Evolutionary conservation across 23 red algal species (phyloP), one percentile per base, ranked within the genome.

Genomic region (Chondrus crispus): DNA sequence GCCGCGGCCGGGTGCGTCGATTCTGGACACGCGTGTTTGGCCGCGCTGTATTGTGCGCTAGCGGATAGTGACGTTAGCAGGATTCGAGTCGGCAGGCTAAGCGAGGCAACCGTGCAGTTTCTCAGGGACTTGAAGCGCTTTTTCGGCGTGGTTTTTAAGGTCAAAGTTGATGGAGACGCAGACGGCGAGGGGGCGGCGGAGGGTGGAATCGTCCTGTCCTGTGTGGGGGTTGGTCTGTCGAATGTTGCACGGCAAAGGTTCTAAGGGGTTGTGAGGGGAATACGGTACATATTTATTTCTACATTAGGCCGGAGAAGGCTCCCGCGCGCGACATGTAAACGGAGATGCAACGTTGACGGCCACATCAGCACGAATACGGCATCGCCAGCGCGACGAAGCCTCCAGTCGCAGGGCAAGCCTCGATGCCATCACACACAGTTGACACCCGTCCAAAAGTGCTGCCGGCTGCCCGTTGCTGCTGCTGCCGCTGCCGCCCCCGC

Each of bases 121-220:
- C 78, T 95, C 48, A 80, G 96, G 42, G 96, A 98, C 79, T 32
- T 98, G 64, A 49, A 68, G 14, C 51, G 70, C 36, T 98, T 98
- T 60, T 64, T 95, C 73, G 96, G 96, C 2, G 96, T 98, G 13
- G 47, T 76, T 1, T 98, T 98, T 47, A 91, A 95, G 48, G 30
- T 88, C 50, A 68, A 54, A 29, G 69, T 81, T 19, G 63, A 82
- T 47, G 75, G 68, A n/a, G 83, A 77, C 36, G 51, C 26, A 6
- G 60, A 66, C 60, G 60, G 35, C 5, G 60, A 66, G 7, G 45
- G 20, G 28, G 73, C 60, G 35, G 26, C 35, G 60, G 92, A 30
- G 36, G 66, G 62, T n/a, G 92, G 92, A 29, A 85, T 87, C 1
- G 45, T 94, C 5, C 40, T 94, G 24, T 88, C 92, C 24, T 94